Base-by-base conservation (phyloP, 805 yeast genomes). In the Lipomyces chichibuensis region DNA sequence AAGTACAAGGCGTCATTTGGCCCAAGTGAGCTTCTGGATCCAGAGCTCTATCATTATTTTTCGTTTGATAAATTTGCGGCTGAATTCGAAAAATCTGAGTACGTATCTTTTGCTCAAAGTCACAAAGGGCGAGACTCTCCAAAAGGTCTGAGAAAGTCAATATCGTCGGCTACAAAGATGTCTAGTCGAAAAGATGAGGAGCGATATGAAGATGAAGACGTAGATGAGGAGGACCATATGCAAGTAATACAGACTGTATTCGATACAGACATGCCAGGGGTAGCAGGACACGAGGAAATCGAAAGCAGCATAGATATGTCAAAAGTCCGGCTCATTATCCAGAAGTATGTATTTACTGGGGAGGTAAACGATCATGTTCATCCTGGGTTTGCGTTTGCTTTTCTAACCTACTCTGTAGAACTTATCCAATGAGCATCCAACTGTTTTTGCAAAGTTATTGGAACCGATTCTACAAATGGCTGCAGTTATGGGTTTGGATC, bases 1-100 rank as follows among this genome's bases (percentile, higher is more conserved):
- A 81, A 80, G 58, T 93, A 93, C 75, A 92, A 92, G 77, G 86
- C 83, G 33, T 84, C 86, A 67, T 92, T 89, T 77, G 35, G 65
- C 17, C 81, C 81, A 7, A 70, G 78, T 33, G 73, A 69, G 51
- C 57, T 78, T 27, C 73, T 78, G 14, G 80, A 78, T 51, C 81
- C 81, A 11, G 66, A 66, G 43, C 39, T 61, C 8, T 35, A 65
- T 49, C 23, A 32, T n/a, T 72, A 51, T 53, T 54, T 57, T 25
- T 58, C 68, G 8, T 68, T 57, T 54, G 64, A 57, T 39, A 62
- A 43, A 37, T 72, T 62, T 49, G 59, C 39, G 57, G 57, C 70
- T 20, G 65, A 60, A 27, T 54, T 69, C 35, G 53, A 33, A 11
- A 71, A 62, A n/a, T 58, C 43, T 23, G 65, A 66, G 56, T 68